Evolutionary conservation across 2,329 filamentous ascomycete genomes (phyloP).

Genomic region (Herpotrichia juniperi): DNA sequence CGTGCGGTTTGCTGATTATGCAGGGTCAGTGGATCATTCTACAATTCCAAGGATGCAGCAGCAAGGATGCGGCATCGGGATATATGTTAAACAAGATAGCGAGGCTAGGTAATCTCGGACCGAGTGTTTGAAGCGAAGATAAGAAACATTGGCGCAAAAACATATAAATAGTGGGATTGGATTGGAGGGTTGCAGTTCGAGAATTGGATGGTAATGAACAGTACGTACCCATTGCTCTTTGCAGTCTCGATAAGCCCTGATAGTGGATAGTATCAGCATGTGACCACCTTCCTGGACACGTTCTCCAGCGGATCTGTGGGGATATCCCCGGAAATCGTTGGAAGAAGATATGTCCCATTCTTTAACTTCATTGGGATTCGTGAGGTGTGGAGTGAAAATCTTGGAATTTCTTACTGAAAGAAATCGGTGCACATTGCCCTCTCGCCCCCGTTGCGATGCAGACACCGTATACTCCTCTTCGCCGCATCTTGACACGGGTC

Average conservation of each 20-base stretch:
- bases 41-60: no score
- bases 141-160: not conserved
- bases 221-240: conserved; percentile 88
- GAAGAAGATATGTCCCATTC: no score
- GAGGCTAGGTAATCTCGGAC: not conserved
- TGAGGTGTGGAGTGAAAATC: not conserved
- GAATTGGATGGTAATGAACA: conserved; percentile 1
- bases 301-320: no score
- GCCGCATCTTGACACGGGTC: conserved; percentile 97
- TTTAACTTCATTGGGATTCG: not conserved
- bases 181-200: not conserved
- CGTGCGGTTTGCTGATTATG: conserved; percentile 21
- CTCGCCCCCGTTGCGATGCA: conserved; percentile 87
- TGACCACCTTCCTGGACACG: not conserved
- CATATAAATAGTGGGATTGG: not conserved
- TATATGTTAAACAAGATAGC: not conserved
- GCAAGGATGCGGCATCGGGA: not conserved
- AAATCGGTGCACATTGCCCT: conserved; percentile 91
- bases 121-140: not conserved
- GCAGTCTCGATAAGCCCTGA: conserved; percentile 88
- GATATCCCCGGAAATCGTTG: conserved; percentile 5
- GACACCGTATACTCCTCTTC: conserved; percentile 80
- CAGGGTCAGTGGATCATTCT: conserved; percentile 14
- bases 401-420: conserved; percentile 72
- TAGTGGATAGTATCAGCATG: conserved; percentile 8